phyloP scores from a whole-genome alignment of 352 stramenopile species.

The Blastocystis sp. region DNA sequence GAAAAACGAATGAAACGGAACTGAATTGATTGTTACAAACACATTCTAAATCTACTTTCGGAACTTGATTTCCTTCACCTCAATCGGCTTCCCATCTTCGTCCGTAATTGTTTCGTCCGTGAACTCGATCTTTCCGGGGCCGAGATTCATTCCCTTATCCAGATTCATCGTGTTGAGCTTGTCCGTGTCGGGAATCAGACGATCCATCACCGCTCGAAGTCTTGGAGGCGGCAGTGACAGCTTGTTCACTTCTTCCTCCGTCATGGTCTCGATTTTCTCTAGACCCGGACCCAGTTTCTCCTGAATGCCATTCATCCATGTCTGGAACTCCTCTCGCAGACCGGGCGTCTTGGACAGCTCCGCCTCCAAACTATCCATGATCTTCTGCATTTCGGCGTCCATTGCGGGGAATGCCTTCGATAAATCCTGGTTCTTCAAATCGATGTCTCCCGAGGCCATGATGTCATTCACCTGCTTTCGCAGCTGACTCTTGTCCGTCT shows the following conservation, averaged over 20 bases:
- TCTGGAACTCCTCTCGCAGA: neutral
- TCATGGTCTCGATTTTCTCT: slow-evolving; percentile 11
- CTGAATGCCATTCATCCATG: neutral
- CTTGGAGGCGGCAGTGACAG: neutral
- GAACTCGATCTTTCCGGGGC: neutral
- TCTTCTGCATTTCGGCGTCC: neutral
- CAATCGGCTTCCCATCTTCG: neutral
- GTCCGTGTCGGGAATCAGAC: slow-evolving; percentile 16
- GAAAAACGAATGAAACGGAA: neutral
- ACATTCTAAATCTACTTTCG: neutral
- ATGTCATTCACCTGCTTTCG: neutral
- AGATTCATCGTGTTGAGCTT: neutral
- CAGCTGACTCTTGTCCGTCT: slow-evolving; percentile 27
- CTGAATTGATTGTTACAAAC: neutral
- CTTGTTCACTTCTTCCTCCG: neutral
- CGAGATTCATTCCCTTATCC: neutral
- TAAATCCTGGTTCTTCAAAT: slow-evolving; percentile 25
- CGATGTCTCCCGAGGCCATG: neutral
- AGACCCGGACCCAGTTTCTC: neutral
- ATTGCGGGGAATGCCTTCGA: slow-evolving; percentile 25
- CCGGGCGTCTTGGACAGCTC: neutral
- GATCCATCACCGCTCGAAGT: slow-evolving; percentile 22
- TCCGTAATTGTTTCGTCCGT: neutral
- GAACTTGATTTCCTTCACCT: neutral
- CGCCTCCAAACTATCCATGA: slow-evolving; percentile 3